Conservation (phyloP, 1,284 basidiomycete species). For the Tilletia caries region DNA sequence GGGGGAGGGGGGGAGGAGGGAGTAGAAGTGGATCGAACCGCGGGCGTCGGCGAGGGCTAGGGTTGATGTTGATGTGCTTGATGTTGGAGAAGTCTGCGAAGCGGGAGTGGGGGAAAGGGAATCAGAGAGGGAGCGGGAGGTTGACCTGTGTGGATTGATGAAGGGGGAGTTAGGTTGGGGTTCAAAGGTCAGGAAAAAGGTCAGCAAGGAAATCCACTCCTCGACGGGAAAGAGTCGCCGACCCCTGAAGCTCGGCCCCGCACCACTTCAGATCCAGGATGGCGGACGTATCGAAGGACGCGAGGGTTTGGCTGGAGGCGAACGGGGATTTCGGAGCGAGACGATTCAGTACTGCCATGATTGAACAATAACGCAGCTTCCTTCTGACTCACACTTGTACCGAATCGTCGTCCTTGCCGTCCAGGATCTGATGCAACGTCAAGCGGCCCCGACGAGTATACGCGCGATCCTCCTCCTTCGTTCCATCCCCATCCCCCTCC, state of each 20-base stretch:
- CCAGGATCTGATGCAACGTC: conserved; percentile 6
- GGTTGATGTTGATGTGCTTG: not conserved
- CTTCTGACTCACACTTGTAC: conserved; percentile 18
- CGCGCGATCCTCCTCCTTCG: conserved; percentile 21
- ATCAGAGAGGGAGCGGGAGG: too few relatives aligned
- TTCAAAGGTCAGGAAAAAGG: not conserved
- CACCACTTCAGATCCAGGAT: conserved; percentile 52
- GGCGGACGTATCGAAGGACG: conserved; percentile 30
- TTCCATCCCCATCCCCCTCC: conserved; percentile 9
- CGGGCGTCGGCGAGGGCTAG: conserved; percentile 9
- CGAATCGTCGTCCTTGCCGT: not conserved
- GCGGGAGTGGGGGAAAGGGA: not conserved
- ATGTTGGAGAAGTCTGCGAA: not conserved
- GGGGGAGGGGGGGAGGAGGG: not conserved
- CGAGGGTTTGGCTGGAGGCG: conserved; percentile 13
- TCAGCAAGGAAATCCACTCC: too few relatives aligned
- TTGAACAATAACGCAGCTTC: too few relatives aligned
- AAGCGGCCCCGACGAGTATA: conserved; percentile 26
- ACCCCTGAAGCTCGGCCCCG: not conserved
- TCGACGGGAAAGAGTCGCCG: too few relatives aligned
- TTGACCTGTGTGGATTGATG: not conserved
- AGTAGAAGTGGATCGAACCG: conserved; percentile 17
- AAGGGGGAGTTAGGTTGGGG: not conserved
- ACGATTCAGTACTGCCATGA: too few relatives aligned
- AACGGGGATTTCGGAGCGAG: too few relatives aligned